phyloP scores from a whole-genome alignment of 441 rosid genomes.

The Gossypium gossypioides region DNA sequence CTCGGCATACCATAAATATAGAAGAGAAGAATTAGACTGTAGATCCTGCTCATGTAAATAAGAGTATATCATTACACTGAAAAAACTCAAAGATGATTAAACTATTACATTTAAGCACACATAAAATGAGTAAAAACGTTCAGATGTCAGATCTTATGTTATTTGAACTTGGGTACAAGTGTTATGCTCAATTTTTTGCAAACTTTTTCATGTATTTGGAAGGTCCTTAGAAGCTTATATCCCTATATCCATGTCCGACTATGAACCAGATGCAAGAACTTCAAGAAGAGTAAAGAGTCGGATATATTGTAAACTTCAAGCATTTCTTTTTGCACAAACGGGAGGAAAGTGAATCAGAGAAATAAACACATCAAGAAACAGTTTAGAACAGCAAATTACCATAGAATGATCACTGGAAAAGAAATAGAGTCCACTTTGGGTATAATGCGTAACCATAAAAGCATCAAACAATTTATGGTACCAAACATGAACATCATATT shows the following conservation, averaged over 20 bases:
- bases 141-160: not conserved
- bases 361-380: not conserved
- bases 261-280: not conserved
- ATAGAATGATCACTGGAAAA: not conserved
- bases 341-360: not conserved
- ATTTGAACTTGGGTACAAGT: not conserved
- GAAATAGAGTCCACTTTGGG: not conserved
- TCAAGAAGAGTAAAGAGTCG: not conserved
- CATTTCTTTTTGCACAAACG: not conserved
- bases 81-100: not conserved
- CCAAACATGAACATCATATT: not conserved
- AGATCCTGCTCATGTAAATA: conserved; percentile 43
- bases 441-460: not conserved
- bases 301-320: not conserved
- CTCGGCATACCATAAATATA: conserved; percentile 87
- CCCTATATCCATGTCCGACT: not conserved
- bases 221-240: not conserved
- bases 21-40: conserved; percentile 49
- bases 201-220: not conserved
- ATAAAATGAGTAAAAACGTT: not conserved
- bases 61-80: not conserved
- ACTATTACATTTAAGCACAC: not conserved
- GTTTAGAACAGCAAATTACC: not conserved
- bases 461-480: not conserved
- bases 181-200: not conserved